A percentile compares a stretch with the other conserved stretches of the same genome.
Evolutionary conservation across 169 alveolate species (phyloP).

Genomic region (Cryptosporidium meleagridis): DNA sequence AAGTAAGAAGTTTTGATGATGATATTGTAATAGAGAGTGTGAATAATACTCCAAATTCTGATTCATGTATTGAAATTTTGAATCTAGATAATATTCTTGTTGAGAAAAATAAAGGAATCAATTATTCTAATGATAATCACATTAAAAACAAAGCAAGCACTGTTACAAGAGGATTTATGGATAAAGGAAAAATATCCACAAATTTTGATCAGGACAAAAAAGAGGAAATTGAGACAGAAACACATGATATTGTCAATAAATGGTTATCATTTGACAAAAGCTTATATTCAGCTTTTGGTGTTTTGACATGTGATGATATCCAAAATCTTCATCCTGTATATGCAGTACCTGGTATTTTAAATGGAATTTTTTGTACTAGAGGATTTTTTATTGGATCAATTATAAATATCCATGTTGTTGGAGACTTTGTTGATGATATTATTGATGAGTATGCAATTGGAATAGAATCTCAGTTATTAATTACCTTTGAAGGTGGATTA

Average conservation of each 20-base stretch:
- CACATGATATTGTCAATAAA: not conserved
- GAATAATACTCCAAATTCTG: conserved; percentile 50
- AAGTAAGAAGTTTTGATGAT: conserved; percentile 13
- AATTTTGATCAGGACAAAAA: not conserved
- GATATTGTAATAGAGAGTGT: conserved; percentile 21
- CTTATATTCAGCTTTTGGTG: conserved; percentile 17
- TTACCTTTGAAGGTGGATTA: conserved; percentile 73
- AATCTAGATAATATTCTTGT: conserved; percentile 3
- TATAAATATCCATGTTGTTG: not conserved
- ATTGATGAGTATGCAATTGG: conserved; percentile 38
- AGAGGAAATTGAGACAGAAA: not conserved
- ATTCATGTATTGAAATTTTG: conserved; percentile 51
- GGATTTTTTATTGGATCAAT: conserved; percentile 71
- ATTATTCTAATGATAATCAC: not conserved
- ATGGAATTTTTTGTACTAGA: conserved; percentile 39
- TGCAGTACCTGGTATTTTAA: conserved; percentile 63
- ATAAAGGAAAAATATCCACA: not conserved
- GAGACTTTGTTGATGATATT: conserved; percentile 52
- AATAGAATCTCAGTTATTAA: conserved; percentile 37
- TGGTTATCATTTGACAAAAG: conserved; percentile 62
- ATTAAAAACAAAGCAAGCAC: not conserved
- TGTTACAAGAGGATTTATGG: conserved; percentile 48
- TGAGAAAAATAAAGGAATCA: not conserved
- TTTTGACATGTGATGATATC: conserved; percentile 22
- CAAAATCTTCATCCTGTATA: conserved; percentile 52